phyloP scores from a whole-genome alignment of 1,284 basidiomycete species.

The Leccinum solheimii region DNA sequence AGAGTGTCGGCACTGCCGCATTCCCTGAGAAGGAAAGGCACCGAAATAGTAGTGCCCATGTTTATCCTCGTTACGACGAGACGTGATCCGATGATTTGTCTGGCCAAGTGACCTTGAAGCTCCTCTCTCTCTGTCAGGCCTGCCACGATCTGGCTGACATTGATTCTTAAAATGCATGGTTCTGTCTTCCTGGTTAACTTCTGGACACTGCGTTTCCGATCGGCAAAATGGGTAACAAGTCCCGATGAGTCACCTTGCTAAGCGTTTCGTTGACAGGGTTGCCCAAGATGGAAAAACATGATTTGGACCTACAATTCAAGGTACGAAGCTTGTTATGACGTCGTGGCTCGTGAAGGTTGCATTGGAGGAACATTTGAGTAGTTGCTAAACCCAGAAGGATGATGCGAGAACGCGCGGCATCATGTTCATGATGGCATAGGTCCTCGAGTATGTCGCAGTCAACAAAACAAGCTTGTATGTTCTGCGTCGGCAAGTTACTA shows the following conservation, averaged over 20 bases:
- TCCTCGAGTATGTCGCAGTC: not conserved
- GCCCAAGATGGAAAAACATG: conserved; percentile 3
- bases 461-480: not conserved
- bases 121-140: conserved; percentile 38
- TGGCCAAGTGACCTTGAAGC: conserved; percentile 55
- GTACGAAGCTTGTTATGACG: not conserved
- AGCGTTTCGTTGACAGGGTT: not conserved
- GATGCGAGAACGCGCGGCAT: not conserved
- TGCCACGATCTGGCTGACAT: conserved; percentile 34
- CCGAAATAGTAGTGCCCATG: conserved; percentile 50
- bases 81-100: conserved; percentile 50
- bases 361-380: not conserved
- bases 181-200: not conserved
- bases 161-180: conserved; percentile 1
- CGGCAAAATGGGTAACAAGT: not conserved
- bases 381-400: not conserved
- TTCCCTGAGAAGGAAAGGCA: conserved; percentile 42
- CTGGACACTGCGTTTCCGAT: conserved; percentile 5
- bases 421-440: not conserved
- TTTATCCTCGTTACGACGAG: conserved; percentile 50
- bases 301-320: not conserved
- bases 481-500: too few species aligned
- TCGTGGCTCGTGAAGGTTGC: not conserved
- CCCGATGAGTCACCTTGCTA: not conserved
- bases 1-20: conserved; percentile 26